Percentiles rank a stretch among this genome's conserved stretches.
phyloP scores from a whole-genome alignment of 257 asterid genomes.

The Cordia subcordata region DNA sequence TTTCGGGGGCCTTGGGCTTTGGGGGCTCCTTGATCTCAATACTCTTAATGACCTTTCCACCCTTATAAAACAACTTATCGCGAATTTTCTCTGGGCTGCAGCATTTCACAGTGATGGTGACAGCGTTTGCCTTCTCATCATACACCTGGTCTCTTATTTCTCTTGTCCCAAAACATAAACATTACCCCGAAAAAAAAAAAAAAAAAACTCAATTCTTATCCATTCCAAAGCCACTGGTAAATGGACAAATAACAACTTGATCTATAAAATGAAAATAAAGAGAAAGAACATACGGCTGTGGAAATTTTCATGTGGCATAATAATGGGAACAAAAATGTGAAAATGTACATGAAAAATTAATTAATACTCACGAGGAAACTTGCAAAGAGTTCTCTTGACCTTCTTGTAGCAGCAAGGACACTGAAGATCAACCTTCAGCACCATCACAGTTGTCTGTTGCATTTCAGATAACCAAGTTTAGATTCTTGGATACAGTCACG shows the following conservation, averaged over 20 bases:
- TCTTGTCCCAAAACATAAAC: slow-evolving; percentile 21
- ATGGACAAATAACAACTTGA: neutral
- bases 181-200: too few relatives aligned
- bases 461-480: too few relatives aligned
- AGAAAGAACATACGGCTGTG: neutral
- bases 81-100: slow-evolving; percentile 81
- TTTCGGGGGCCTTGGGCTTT: slow-evolving; percentile 14
- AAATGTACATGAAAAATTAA: neutral
- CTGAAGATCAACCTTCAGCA: slow-evolving; percentile 75
- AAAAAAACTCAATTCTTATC: slow-evolving; percentile 14
- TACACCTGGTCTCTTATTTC: slow-evolving; percentile 73
- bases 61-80: slow-evolving; percentile 57
- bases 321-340: neutral
- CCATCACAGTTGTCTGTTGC: slow-evolving; percentile 56
- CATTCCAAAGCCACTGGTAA: neutral
- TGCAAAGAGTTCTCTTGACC: slow-evolving; percentile 69
- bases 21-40: slow-evolving; percentile 50
- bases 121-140: slow-evolving; percentile 58
- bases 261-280: too few relatives aligned
- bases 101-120: slow-evolving; percentile 60
- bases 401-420: slow-evolving; percentile 86
- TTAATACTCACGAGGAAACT: slow-evolving; percentile 60
- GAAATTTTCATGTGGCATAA: neutral
- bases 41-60: slow-evolving; percentile 49
- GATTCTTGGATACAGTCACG: too few relatives aligned